Conservation (phyloP, 306 rosid genomes). For the Phaseolus lunatus region DNA sequence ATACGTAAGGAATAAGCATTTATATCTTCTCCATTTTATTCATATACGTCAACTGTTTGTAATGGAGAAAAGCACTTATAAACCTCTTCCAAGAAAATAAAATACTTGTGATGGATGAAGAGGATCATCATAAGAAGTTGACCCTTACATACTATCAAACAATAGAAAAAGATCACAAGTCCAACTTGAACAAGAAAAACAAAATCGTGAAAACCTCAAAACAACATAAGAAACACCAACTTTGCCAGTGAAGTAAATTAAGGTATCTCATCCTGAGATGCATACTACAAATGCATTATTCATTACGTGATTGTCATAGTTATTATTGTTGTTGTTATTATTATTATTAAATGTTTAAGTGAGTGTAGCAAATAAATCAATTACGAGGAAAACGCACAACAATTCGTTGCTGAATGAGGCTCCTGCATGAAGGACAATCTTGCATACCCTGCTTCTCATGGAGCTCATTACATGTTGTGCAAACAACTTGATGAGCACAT, state of each 20-base stretch:
- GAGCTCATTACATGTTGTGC: conserved; percentile 85
- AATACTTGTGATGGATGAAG: neutral
- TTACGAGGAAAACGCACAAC: conserved; percentile 64
- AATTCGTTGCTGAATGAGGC: conserved; percentile 78
- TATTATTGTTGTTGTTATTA: conserved; percentile 62
- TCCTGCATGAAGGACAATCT: conserved; percentile 91
- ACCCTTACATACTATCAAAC: neutral
- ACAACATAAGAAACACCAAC: conserved; percentile 26
- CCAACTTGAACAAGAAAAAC: conserved; percentile 9
- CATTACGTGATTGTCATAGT: conserved; percentile 59
- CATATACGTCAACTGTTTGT: neutral
- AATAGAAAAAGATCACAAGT: neutral
- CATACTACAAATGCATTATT: conserved; percentile 56
- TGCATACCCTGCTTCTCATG: conserved; percentile 91
- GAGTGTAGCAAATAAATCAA: conserved; percentile 46
- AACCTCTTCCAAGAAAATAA: neutral
- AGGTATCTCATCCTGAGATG: conserved; percentile 53
- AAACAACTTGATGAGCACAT: conserved; percentile 90
- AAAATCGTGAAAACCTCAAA: neutral
- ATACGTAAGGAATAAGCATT: neutral
- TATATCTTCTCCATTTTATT: conserved; percentile 3
- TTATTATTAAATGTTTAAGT: conserved; percentile 50
- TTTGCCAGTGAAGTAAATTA: conserved; percentile 49
- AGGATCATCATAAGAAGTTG: neutral
- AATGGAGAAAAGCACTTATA: conserved; percentile 3